Conservation (phyloP, 1,139 yeast genomes). For the Candida buenavistaensis region DNA sequence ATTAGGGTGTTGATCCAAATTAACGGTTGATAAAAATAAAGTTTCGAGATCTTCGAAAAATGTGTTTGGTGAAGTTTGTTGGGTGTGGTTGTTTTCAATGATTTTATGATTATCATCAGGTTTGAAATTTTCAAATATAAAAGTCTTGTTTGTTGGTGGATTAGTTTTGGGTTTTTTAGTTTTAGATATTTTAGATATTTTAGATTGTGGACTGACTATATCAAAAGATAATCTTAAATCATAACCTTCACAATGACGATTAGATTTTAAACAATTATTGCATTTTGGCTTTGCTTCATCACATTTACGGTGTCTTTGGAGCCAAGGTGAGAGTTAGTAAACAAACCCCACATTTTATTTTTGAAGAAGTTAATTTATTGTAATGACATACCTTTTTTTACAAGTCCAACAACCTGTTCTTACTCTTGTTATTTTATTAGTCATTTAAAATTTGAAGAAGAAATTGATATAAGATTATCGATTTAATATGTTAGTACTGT, state of each 20-base stretch:
- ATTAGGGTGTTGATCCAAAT: not conserved
- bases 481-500: no score
- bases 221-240: conserved; percentile 46
- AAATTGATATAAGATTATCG: no score
- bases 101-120: not conserved
- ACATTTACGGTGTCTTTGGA: conserved; percentile 57
- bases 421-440: conserved; percentile 42
- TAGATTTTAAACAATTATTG: conserved; percentile 48
- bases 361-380: not conserved
- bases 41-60: conserved; percentile 22
- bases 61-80: conserved; percentile 6
- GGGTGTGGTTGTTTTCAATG: not conserved
- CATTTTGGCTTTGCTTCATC: conserved; percentile 58
- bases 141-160: not conserved
- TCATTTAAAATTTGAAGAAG: no score
- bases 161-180: not conserved
- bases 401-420: conserved; percentile 55
- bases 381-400: conserved; percentile 38
- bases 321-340: conserved; percentile 11
- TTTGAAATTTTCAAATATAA: not conserved
- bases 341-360: conserved; percentile 10
- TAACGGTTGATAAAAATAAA: conserved; percentile 16
- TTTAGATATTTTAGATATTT: not conserved
- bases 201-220: conserved; percentile 33
- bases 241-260: conserved; percentile 50